A percentile compares a stretch with the other conserved stretches of the same genome.
Evolutionary conservation across 1,284 basidiomycete genomes (phyloP).

Genomic region (Ustilago xerochloae): DNA sequence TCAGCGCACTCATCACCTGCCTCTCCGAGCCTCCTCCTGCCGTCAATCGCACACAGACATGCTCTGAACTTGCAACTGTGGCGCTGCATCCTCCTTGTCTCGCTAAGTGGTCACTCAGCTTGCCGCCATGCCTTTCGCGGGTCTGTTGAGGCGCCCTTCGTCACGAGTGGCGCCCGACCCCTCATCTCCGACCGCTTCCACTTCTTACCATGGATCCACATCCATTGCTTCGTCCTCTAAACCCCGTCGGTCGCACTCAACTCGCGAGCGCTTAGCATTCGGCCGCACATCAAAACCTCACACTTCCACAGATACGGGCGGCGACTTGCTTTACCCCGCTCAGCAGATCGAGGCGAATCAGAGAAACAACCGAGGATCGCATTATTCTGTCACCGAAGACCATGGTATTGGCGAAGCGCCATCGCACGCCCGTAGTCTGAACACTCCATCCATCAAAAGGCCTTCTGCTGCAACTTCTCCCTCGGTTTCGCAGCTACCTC

Average conservation of each 20-base stretch:
- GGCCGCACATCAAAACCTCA: constrained; percentile 9
- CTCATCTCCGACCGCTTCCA: not conserved
- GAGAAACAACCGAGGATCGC: constrained; percentile 4
- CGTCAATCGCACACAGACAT: not conserved
- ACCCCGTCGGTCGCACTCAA: not conserved
- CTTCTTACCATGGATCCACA: constrained; percentile 7
- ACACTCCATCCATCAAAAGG: not conserved
- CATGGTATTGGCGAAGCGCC: constrained; percentile 33
- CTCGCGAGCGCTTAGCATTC: constrained; percentile 13
- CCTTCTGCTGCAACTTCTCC: constrained; percentile 8
- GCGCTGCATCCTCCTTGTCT: not conserved
- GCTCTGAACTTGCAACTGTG: constrained; percentile 15
- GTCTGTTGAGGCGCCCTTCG: constrained; percentile 23
- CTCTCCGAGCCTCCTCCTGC: too few relatives aligned
- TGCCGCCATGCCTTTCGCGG: constrained; percentile 30
- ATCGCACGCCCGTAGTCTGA: constrained; percentile 7
- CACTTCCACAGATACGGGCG: constrained; percentile 4
- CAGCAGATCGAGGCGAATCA: not conserved
- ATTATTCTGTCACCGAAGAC: constrained; percentile 20
- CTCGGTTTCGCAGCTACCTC: not conserved
- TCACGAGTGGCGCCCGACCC: not conserved
- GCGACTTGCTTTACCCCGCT: constrained; percentile 21
- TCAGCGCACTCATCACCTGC: too few relatives aligned
- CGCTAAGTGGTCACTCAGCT: not conserved
- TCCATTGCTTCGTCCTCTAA: constrained; percentile 10